Percentiles rank a stretch among this genome's conserved stretches.
Evolutionary conservation across 2,329 filamentous ascomycete species (phyloP).

Genomic region (Paecilomyces formosus): DNA sequence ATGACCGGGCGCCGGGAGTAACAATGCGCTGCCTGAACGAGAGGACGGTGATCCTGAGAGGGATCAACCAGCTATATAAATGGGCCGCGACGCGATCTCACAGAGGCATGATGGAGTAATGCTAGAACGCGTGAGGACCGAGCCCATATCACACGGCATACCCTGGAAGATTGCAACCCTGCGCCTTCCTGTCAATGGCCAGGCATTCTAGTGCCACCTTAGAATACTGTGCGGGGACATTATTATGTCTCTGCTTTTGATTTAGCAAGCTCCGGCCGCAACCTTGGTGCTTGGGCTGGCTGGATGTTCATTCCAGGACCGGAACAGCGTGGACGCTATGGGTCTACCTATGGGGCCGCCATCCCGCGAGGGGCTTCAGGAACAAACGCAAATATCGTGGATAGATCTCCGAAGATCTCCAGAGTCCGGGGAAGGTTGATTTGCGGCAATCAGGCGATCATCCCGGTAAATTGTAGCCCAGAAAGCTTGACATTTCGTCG

Average conservation of each 20-base stretch:
- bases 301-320: neutral
- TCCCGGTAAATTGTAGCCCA: neutral
- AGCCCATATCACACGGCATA: neutral
- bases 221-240: neutral
- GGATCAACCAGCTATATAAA: neutral
- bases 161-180: neutral
- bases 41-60: neutral
- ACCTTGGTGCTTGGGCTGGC: neutral
- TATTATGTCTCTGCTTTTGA: neutral
- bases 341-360: neutral
- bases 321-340: neutral
- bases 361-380: neutral
- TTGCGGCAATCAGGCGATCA: neutral
- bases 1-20: neutral
- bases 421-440: neutral
- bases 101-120: neutral
- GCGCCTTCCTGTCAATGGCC: neutral
- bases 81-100: neutral
- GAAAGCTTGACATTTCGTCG: neutral
- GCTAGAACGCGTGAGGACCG: neutral
- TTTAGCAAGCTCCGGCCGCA: neutral
- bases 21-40: neutral
- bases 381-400: neutral
- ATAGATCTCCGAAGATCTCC: neutral
- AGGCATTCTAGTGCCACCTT: neutral